phyloP scores from a whole-genome alignment of 2,329 filamentous ascomycete genomes.

The Trichoderma oligosporum region DNA sequence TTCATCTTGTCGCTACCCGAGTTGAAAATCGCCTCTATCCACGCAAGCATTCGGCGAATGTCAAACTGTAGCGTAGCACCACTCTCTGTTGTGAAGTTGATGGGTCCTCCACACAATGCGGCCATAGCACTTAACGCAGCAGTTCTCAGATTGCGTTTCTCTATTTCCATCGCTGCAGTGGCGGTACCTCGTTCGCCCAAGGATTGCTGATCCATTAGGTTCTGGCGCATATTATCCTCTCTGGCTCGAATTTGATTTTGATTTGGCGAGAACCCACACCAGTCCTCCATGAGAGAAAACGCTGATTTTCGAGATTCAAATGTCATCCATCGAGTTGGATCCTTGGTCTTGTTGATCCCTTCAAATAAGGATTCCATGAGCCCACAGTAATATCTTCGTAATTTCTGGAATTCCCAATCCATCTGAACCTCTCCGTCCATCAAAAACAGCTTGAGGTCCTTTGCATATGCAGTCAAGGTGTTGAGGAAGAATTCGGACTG shows the following conservation, averaged over 20 bases:
- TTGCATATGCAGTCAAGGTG: slow-evolving; percentile 84
- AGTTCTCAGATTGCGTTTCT: slow-evolving; percentile 86
- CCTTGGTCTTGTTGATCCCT: slow-evolving; percentile 78
- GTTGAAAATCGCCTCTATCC: slow-evolving; percentile 94
- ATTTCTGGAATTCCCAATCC: slow-evolving; percentile 88
- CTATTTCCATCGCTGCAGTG: slow-evolving; percentile 91
- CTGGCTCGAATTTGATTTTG: slow-evolving; percentile 75
- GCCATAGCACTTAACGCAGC: slow-evolving; percentile 96
- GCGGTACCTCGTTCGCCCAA: slow-evolving; percentile 71
- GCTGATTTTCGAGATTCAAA: slow-evolving; percentile 95
- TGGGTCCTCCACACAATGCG: slow-evolving; percentile 78
- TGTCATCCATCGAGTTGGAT: slow-evolving; percentile 91
- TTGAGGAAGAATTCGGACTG: slow-evolving; percentile 86
- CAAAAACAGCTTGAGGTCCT: slow-evolving; percentile 87
- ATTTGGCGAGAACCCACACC: slow-evolving; percentile 96
- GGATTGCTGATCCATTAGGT: slow-evolving; percentile 75
- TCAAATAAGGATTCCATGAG: slow-evolving; percentile 91
- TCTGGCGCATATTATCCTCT: slow-evolving; percentile 84
- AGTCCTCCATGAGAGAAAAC: slow-evolving; percentile 96
- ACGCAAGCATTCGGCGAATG: slow-evolving; percentile 83
- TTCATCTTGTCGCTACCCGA: slow-evolving; percentile 90
- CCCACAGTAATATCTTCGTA: slow-evolving; percentile 90
- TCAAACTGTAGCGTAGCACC: slow-evolving; percentile 88
- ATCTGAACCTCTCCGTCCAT: slow-evolving; percentile 93
- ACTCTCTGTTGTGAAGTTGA: slow-evolving; percentile 84